Base-by-base conservation (phyloP, 345 rosid genomes). In the Erodium maritimum region DNA sequence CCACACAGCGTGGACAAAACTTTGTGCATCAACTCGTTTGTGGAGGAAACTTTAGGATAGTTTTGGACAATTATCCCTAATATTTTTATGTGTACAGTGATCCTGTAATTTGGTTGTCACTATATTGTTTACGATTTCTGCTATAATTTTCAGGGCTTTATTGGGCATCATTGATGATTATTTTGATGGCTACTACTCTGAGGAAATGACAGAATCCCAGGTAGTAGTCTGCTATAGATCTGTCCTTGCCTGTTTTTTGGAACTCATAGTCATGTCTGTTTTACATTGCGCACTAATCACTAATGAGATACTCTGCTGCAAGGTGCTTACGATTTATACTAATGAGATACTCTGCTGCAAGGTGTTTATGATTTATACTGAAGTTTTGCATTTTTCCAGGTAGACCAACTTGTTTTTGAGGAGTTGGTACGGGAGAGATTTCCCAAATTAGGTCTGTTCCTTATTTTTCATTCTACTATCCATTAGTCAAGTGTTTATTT, bases 161-260 rank as follows among this genome's bases (percentile, higher is more conserved):
- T 76, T 79, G 74, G 97, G 88, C 63, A 76, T 94, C 59, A 79
- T 94, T 59, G 97, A 94, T 67, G 97, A 94, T 56, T 94, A 90
- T 75, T 94, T 94, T 71, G 84, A 76, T 75, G 99, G 97, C 57
- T 94, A 87, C 70, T 94, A 87, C 80, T 90, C 97, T 0, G 99
- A 94, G 80, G 95, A 90, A 71, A 94, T 94, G 99, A 85, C 79
- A 65, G 97, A 94, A 77, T 90, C 96, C 62, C 97, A 94, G 96
- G 99, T 90, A 82, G 60, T 67, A 1, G 55, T 59, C 46, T 23
- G 17, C 64, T 29, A 29, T 8, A 29, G 34, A 29, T 8, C 34
- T 29, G 34, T 29, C 8, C 8, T 29, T 29, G 34, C 34, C 34
- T 3, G 34, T 29, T 29, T 3, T 3, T 29, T 29, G 34, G 34